Conservation (phyloP, 1,139 yeast species). For the Yamadazyma taylorii region DNA sequence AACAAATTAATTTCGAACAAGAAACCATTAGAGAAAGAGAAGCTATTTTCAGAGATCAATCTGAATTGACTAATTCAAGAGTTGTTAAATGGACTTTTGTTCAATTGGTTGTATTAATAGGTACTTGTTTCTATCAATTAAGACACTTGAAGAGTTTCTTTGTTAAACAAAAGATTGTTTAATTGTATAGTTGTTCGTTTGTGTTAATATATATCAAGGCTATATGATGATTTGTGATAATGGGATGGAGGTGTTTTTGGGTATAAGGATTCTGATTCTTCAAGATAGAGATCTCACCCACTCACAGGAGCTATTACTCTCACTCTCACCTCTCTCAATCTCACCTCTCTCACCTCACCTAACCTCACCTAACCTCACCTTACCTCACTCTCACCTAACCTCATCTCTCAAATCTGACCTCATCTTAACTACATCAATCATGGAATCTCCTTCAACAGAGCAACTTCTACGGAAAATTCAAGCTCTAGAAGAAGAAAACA, state of each 20-base stretch:
- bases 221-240: too few relatives aligned
- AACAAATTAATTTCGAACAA: constrained; percentile 47
- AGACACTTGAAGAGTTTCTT: constrained; percentile 53
- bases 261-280: too few relatives aligned
- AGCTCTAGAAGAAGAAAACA: constrained; percentile 26
- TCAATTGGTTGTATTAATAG: constrained; percentile 47
- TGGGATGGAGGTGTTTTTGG: too few relatives aligned
- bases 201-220: background rate
- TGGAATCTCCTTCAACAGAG: constrained; percentile 9
- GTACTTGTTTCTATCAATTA: constrained; percentile 50
- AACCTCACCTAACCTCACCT: too few relatives aligned
- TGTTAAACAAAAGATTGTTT: constrained; percentile 52
- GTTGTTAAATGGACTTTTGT: constrained; percentile 49
- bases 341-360: too few relatives aligned
- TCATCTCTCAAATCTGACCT: constrained; percentile 1
- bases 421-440: background rate
- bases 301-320: too few relatives aligned
- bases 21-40: constrained; percentile 49
- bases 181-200: constrained; percentile 8
- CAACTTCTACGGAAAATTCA: constrained; percentile 21
- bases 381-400: too few relatives aligned
- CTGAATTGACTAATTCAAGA: constrained; percentile 47
- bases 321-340: too few relatives aligned
- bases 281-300: too few relatives aligned
- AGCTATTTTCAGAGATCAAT: constrained; percentile 48